phyloP scores from a whole-genome alignment of 306 rosid species.

The Trifolium dubium region DNA sequence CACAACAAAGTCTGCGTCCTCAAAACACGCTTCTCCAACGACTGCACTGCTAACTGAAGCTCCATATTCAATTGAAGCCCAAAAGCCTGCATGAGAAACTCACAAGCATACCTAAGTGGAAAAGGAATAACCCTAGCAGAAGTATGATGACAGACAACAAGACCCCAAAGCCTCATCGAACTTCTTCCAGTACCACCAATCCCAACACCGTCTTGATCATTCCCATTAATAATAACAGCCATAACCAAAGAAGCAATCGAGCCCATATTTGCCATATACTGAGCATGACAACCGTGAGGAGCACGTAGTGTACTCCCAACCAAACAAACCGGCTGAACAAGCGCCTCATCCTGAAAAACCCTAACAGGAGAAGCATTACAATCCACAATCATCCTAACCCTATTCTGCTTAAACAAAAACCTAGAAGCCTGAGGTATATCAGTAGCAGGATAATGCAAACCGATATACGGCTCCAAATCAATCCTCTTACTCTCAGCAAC shows the following conservation, averaged over 20 bases:
- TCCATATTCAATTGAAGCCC: conserved; percentile 96
- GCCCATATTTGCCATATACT: conserved; percentile 98
- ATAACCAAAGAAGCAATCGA: conserved; percentile 79
- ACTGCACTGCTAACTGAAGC: conserved; percentile 74
- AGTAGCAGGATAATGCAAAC: conserved; percentile 94
- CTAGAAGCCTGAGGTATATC: conserved; percentile 98
- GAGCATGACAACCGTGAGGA: conserved; percentile 95
- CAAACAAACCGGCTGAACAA: conserved; percentile 83
- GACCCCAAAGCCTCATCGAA: conserved; percentile 84
- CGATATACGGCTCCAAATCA: conserved; percentile 89
- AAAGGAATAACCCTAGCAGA: conserved; percentile 86
- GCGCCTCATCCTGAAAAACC: conserved; percentile 78
- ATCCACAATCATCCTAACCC: conserved; percentile 96
- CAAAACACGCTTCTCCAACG: conserved; percentile 83
- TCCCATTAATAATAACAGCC: conserved; percentile 90
- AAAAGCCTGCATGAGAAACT: conserved; percentile 96
- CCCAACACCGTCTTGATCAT: conserved; percentile 65
- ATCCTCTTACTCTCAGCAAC: conserved; percentile 83
- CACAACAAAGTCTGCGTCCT: conserved; percentile 93
- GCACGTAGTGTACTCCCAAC: conserved; percentile 96
- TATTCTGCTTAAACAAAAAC: conserved; percentile 94
- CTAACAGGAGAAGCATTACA: conserved; percentile 71
- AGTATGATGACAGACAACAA: conserved; percentile 98
- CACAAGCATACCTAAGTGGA: conserved; percentile 92
- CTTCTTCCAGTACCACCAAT: conserved; percentile 52